Evolutionary conservation across 2,329 filamentous ascomycete species (phyloP), one percentile per base, ranked within the genome.

Genomic region (Sclerotinia borealis): DNA sequence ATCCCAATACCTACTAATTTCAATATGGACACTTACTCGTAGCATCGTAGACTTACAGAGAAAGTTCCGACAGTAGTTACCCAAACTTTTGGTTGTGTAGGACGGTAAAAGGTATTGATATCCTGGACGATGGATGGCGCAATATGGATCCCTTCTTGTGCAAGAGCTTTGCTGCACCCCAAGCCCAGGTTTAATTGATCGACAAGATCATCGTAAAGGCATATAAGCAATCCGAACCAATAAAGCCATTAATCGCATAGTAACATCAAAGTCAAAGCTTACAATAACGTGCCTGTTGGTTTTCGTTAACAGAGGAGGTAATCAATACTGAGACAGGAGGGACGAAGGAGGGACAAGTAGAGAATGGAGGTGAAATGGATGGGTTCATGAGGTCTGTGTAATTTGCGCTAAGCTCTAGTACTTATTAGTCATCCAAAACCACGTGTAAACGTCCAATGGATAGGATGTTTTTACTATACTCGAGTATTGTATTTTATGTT

Each of bases 91-190:
- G 54, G 13, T 45, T 56, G 27, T 4, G 27, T 25, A 22, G 4
- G 39, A 56, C 19, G 39, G 19, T 15, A 31, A 22, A 25, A 9
- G 34, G 11, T n/a, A 34, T 56, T 34, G 37, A 31, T 56, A 56
- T 58, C 54, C 54, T 45, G 39, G 54, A 41, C 27, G 29, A 47
- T 11, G 27, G 29, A 63, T 63, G 60, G 37, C 41, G 60, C 52
- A 63, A 63, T 63, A 58, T 63, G 29, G 19, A 58, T 41, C 50
- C 51, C 51, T 37, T n/a, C 22, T 63, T 63, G 19, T 63, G 41
- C 51, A 59, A 63, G 49, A 41, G 36, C 34, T 39, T 22, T 37
- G 25, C 47, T 52, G 17, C n/a, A 41, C 6, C 19, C 25, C 47
- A 7, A 52, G 7, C 4, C 19, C 29, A 25, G 39, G 4, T 36